phyloP scores from a whole-genome alignment of 1,139 yeast species.

The Saccharomyces hybrid region DNA sequence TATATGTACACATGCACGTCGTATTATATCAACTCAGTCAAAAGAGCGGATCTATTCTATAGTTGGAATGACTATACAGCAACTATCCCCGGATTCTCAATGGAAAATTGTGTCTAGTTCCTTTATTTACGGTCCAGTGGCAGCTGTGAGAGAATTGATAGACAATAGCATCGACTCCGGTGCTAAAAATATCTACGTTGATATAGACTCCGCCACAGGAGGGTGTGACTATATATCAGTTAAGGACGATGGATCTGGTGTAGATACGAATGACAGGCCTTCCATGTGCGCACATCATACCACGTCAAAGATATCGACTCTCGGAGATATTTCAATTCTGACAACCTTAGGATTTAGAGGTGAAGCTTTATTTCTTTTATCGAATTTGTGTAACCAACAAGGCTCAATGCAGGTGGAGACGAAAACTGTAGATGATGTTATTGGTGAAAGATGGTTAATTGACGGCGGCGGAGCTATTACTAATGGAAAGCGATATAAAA shows the following conservation, averaged over 20 bases:
- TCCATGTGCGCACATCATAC: conserved; percentile 47
- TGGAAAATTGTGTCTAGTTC: conserved; percentile 21
- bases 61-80: conserved; percentile 10
- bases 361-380: conserved; percentile 55
- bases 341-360: conserved; percentile 63
- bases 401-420: conserved; percentile 33
- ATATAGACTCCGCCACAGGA: conserved; percentile 48
- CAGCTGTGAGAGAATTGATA: conserved; percentile 56
- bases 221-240: conserved; percentile 50
- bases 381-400: conserved; percentile 36
- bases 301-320: conserved; percentile 50
- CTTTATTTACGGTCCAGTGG: conserved; percentile 29
- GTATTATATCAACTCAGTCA: background rate
- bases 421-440: conserved; percentile 27
- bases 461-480: conserved; percentile 28
- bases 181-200: conserved; percentile 44
- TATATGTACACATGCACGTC: background rate
- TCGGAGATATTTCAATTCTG: conserved; percentile 38
- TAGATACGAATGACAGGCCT: conserved; percentile 40
- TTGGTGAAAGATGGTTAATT: conserved; percentile 36
- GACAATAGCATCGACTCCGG: conserved; percentile 67
- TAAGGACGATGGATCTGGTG: conserved; percentile 65
- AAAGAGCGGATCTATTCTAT: background rate
- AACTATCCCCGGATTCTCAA: conserved; percentile 7
- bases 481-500: conserved; percentile 13